Conservation (phyloP, 2,329 filamentous ascomycete species). For the Diaporthe sp. region DNA sequence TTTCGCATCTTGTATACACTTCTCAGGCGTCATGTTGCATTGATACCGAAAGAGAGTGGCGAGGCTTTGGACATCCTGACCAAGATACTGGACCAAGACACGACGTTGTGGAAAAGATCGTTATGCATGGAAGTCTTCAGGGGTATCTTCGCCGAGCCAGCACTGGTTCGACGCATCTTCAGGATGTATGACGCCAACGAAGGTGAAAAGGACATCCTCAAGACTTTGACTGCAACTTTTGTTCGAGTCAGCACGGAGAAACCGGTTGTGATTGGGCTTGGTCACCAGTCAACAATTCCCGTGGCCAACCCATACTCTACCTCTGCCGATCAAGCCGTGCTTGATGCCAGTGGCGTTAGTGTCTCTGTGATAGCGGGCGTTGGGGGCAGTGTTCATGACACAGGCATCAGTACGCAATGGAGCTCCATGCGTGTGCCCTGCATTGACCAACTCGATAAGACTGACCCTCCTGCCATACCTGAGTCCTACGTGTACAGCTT, state of each 20-base stretch:
- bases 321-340: constrained; percentile 84
- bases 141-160: constrained; percentile 85
- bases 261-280: constrained; percentile 87
- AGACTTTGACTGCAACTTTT: constrained; percentile 86
- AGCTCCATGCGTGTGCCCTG: constrained; percentile 89
- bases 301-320: constrained; percentile 68
- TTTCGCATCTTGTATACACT: constrained; percentile 87
- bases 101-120: constrained; percentile 86
- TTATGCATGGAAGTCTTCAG: constrained; percentile 93
- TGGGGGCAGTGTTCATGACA: constrained; percentile 74
- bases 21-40: constrained; percentile 81
- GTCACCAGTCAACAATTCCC: constrained; percentile 89
- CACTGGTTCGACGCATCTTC: constrained; percentile 84
- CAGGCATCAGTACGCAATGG: constrained; percentile 91
- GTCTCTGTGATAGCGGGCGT: constrained; percentile 83
- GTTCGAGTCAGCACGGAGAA: constrained; percentile 95
- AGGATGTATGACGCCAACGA: constrained; percentile 81
- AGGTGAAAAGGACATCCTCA: constrained; percentile 81
- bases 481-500: constrained; percentile 96
- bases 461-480: constrained; percentile 83
- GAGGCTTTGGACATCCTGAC: constrained; percentile 86
- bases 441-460: constrained; percentile 95
- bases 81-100: constrained; percentile 89
- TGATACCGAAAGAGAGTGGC: constrained; percentile 84
- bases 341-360: constrained; percentile 88